Conservation (phyloP, 768 basidiomycete genomes). For the Auriscalpium vulgare region DNA sequence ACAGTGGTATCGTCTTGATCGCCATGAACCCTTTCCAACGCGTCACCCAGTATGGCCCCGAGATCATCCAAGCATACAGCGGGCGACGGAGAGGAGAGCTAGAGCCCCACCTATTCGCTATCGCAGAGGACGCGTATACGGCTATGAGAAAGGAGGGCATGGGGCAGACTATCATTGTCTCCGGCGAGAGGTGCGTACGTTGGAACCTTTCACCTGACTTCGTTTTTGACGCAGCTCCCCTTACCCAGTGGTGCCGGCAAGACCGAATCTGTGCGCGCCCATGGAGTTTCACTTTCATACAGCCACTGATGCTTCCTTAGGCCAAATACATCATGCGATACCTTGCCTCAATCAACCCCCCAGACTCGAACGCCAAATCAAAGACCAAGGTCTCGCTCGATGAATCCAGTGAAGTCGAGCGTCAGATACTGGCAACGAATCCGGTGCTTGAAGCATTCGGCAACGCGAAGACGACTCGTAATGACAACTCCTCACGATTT, state of each 20-base stretch:
- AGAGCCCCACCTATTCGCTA: constrained; percentile 97
- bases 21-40: constrained; percentile 99
- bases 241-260: constrained; percentile 87
- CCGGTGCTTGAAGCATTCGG: constrained; percentile 98
- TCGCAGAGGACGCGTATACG: constrained; percentile 98
- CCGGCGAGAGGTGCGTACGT: constrained; percentile 78
- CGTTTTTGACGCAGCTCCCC: constrained; percentile 7
- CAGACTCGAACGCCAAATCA: constrained; percentile 48
- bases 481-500: constrained; percentile 98
- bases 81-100: constrained; percentile 88
- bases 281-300: not conserved
- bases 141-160: constrained; percentile 90
- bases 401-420: constrained; percentile 90
- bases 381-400: constrained; percentile 71
- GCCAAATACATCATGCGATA: constrained; percentile 99
- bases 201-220: constrained; percentile 8
- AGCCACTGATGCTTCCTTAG: constrained; percentile 28
- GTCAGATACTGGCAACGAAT: constrained; percentile 97
- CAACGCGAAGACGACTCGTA: constrained; percentile 98
- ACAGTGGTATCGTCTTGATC: constrained; percentile 97
- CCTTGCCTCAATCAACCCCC: constrained; percentile 93
- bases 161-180: constrained; percentile 98
- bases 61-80: constrained; percentile 95
- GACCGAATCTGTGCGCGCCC: constrained; percentile 78
- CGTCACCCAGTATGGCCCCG: constrained; percentile 92